A percentile compares a stretch with the other conserved stretches of the same genome.
phyloP scores from a whole-genome alignment of 345 rosid genomes.

The Sonneratia alba region DNA sequence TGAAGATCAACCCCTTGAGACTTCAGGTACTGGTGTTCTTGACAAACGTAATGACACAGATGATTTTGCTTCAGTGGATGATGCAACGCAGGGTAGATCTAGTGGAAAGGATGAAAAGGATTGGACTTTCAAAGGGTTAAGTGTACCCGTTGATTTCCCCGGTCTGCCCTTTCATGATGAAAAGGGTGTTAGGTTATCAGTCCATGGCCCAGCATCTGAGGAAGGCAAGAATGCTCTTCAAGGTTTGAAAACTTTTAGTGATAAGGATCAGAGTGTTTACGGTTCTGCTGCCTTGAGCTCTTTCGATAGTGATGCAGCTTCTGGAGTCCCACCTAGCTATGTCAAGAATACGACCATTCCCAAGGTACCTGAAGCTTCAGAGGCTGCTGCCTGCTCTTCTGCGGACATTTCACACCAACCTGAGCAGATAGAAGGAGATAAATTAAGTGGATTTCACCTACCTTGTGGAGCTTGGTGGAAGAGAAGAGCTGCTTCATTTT shows the following conservation, averaged over 20 bases:
- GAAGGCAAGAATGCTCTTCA: constrained; percentile 25
- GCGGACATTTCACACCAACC: constrained; percentile 26
- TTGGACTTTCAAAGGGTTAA: constrained; percentile 42
- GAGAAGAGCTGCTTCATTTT: constrained; percentile 66
- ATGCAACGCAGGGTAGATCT: constrained; percentile 27
- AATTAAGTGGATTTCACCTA: constrained; percentile 29
- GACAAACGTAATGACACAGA: constrained; percentile 36
- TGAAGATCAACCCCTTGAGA: constrained; percentile 51
- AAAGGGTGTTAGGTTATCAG: constrained; percentile 23
- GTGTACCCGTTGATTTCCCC: constrained; percentile 43
- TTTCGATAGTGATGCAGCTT: constrained; percentile 38
- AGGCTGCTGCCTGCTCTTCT: constrained; percentile 20
- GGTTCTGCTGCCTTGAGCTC: constrained; percentile 35
- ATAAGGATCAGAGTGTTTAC: constrained; percentile 43
- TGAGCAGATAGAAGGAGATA: constrained; percentile 31
- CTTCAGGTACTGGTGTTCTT: constrained; percentile 12
- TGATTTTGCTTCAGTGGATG: constrained; percentile 21
- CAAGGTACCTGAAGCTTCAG: constrained; percentile 30
- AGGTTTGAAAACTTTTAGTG: constrained; percentile 20
- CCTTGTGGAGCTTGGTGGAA: constrained; percentile 98
- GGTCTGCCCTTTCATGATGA: constrained; percentile 35
- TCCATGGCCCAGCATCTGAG: constrained; percentile 28
- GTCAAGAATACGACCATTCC: constrained; percentile 24
- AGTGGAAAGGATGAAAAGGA: constrained; percentile 47
- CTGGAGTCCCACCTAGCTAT: constrained; percentile 34